Percentiles rank a stretch among this genome's conserved stretches.
Conservation (phyloP, 2,329 filamentous ascomycete genomes). For the Sclerotinia nivalis region DNA sequence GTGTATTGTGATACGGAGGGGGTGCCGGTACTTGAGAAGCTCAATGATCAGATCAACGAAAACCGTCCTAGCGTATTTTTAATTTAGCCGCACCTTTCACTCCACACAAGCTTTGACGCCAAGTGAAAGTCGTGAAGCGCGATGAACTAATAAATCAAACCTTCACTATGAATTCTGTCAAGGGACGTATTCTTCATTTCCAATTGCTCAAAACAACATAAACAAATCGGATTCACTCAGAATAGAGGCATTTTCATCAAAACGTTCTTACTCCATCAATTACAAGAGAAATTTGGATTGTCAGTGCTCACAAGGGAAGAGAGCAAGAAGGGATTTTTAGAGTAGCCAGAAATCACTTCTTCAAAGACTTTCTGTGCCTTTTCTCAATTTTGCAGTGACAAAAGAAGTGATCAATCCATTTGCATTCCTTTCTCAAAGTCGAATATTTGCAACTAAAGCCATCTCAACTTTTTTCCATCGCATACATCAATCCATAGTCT, state of each 20-base stretch:
- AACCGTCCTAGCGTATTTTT: conserved; percentile 23
- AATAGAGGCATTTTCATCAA: not conserved
- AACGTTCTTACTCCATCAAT: not conserved
- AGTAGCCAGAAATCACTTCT: conserved; percentile 42
- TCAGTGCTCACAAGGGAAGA: conserved; percentile 11
- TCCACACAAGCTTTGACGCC: conserved; percentile 25
- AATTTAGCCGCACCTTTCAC: conserved; percentile 19
- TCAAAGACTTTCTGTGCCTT: conserved; percentile 42
- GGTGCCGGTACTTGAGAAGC: conserved; percentile 4
- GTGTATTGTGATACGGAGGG: not conserved
- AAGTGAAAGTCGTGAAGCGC: conserved; percentile 19
- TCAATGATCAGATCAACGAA: conserved; percentile 17
- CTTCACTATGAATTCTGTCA: not conserved
- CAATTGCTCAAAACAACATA: conserved; percentile 1
- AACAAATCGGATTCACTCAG: not conserved
- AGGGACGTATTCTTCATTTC: not conserved
- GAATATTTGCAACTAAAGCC: conserved; percentile 29
- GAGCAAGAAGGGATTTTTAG: conserved; percentile 33
- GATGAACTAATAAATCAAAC: conserved; percentile 4
- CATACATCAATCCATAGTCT: conserved; percentile 16
- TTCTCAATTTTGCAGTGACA: conserved; percentile 28
- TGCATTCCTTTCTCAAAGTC: conserved; percentile 32
- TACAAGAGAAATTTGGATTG: conserved; percentile 18
- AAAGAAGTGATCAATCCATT: conserved; percentile 26
- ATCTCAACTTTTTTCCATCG: conserved; percentile 27